Evolutionary conservation across 2,329 filamentous ascomycete genomes (phyloP).

Genomic region (Beauveria sp.): DNA sequence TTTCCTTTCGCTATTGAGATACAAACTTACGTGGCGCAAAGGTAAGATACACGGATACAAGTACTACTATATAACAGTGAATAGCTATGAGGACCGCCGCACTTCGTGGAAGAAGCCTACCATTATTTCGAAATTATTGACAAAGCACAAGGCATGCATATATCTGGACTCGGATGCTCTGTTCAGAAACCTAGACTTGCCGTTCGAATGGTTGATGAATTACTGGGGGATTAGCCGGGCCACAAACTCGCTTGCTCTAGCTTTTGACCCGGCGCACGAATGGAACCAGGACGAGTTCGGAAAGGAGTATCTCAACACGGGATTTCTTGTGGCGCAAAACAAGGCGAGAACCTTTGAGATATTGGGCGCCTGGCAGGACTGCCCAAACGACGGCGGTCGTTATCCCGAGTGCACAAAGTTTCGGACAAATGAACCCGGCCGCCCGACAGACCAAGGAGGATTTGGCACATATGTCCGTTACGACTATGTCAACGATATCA

Average conservation of each 20-base stretch:
- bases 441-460: constrained; percentile 35
- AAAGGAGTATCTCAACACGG: constrained; percentile 41
- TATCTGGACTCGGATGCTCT: constrained; percentile 39
- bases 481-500: constrained; percentile 33
- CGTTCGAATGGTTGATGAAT: constrained; percentile 40
- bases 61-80: constrained; percentile 37
- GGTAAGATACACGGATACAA: constrained; percentile 40
- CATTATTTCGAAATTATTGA: constrained; percentile 34
- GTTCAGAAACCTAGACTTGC: constrained; percentile 35
- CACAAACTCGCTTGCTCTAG: constrained; percentile 34
- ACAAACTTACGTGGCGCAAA: constrained; percentile 11
- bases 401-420: constrained; percentile 32
- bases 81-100: constrained; percentile 31
- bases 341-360: constrained; percentile 40
- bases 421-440: constrained; percentile 27
- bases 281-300: constrained; percentile 33
- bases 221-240: constrained; percentile 35
- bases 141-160: constrained; percentile 35
- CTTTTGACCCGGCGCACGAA: constrained; percentile 29
- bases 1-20: too few relatives aligned
- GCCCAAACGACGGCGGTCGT: constrained; percentile 31
- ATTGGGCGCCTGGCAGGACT: constrained; percentile 39
- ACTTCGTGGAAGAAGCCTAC: constrained; percentile 40
- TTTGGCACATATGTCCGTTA: constrained; percentile 38
- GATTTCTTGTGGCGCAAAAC: constrained; percentile 47